Percentiles rank a stretch among this genome's conserved stretches.
Conservation (phyloP, 2,329 filamentous ascomycete genomes). For the Exophiala bonariae region DNA sequence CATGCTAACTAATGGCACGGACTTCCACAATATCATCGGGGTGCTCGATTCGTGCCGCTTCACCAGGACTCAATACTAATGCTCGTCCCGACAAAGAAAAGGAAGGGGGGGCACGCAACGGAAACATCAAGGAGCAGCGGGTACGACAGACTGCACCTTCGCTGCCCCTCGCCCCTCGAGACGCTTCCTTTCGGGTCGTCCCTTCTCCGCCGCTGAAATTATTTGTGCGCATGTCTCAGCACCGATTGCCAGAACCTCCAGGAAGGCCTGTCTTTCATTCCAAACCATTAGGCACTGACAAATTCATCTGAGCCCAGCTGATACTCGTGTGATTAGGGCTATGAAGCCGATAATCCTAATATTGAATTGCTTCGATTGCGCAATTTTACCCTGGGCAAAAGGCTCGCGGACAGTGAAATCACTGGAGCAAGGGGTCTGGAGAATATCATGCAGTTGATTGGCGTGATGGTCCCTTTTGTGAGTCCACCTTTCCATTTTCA, state of each 20-base stretch:
- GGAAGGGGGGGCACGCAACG: too few species aligned
- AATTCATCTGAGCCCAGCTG: slow-evolving; percentile 7
- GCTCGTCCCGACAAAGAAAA: too few species aligned
- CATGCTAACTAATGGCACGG: too few species aligned
- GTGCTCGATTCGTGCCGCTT: too few species aligned
- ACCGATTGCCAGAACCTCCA: background rate
- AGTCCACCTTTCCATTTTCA: slow-evolving; percentile 45
- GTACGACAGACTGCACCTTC: too few species aligned
- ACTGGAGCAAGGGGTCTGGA: slow-evolving; percentile 63
- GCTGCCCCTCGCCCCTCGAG: slow-evolving; percentile 5
- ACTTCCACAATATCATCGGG: too few species aligned
- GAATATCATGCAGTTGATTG: slow-evolving; percentile 64
- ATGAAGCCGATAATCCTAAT: slow-evolving; percentile 70
- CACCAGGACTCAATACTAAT: too few species aligned
- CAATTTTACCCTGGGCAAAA: slow-evolving; percentile 72
- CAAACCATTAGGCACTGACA: background rate
- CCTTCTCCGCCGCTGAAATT: slow-evolving; percentile 3
- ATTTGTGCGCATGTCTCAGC: slow-evolving; percentile 12
- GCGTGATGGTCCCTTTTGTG: slow-evolving; percentile 75
- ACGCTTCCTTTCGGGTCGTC: slow-evolving; percentile 12
- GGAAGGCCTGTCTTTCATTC: background rate
- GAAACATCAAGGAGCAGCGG: too few species aligned
- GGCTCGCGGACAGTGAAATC: slow-evolving; percentile 66
- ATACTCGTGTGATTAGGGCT: slow-evolving; percentile 58
- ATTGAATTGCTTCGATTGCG: slow-evolving; percentile 78